Conservation (phyloP, 306 rosid genomes). For the Castanea mollissima region DNA sequence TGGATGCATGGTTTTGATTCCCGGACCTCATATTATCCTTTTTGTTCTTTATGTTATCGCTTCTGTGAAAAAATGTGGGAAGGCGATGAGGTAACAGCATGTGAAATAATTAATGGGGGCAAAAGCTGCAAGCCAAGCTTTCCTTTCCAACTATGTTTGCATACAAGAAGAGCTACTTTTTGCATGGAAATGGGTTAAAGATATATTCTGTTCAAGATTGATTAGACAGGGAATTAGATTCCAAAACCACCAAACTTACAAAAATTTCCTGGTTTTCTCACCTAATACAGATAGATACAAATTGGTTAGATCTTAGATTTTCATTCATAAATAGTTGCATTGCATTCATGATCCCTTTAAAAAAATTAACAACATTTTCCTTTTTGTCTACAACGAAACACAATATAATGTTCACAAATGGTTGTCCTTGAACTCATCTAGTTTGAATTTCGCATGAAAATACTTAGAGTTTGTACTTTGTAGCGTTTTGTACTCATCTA, state of each 20-base stretch:
- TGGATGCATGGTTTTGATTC: neutral
- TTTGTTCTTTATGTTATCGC: neutral
- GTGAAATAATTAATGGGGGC: slow-evolving; percentile 26
- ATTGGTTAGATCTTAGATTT: neutral
- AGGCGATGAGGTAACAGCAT: slow-evolving; percentile 12
- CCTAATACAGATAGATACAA: neutral
- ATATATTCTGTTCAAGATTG: slow-evolving; percentile 44
- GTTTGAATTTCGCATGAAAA: neutral
- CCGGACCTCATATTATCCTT: neutral
- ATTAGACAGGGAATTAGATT: slow-evolving; percentile 53
- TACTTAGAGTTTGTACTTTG: too few relatives aligned
- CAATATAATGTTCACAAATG: too few relatives aligned
- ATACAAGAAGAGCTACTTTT: slow-evolving; percentile 10
- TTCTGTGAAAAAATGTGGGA: slow-evolving; percentile 1
- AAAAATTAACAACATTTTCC: neutral
- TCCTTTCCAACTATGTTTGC: slow-evolving; percentile 22
- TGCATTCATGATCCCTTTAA: neutral
- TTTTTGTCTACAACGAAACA: neutral
- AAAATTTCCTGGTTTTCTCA: neutral
- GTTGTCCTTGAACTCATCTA: neutral
- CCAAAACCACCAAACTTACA: slow-evolving; percentile 36
- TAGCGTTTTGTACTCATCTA: too few relatives aligned
- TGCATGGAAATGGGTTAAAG: slow-evolving; percentile 46
- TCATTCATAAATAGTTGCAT: neutral
- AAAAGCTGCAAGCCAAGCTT: slow-evolving; percentile 39